Base-by-base conservation (phyloP, 768 basidiomycete species). In the Rubroboletus pulcherrimus region DNA sequence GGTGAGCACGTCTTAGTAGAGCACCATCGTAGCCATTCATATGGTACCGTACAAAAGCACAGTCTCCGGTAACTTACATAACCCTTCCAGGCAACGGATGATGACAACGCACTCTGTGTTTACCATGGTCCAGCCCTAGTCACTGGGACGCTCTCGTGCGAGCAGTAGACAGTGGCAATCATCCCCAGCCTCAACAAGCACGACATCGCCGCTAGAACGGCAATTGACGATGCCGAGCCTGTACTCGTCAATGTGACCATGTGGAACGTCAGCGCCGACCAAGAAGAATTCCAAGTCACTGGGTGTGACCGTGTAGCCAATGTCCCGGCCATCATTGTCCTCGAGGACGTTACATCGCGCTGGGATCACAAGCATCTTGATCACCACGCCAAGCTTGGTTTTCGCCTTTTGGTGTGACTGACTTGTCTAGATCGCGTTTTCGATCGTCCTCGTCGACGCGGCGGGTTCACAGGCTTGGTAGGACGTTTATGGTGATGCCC, bases 51-150 rank as follows among this genome's bases (percentile, higher is more conserved):
- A n/a, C n/a, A 59, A 39, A 26, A 48, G 45, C 21, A 59, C 58
- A 10, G n/a, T 53, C 49, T 59, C 49, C 0, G 45, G 41, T 5
- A 19, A 10, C 46, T 42, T 15, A 24, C 24, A 29, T 42, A 59
- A 43, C 30, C 43, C 50, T 29, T 48, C 57, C 30, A 59, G 5
- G 11, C 59, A 61, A 24, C 51, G 54, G 11, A 53, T 51, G 9
- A 57, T 59, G 19, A 61, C 10, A 3, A 62, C 55, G 12, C 54
- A 61, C n/a, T 61, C 60, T 2, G 60, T 57, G 44, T 62, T 61
- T 47, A 61, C 46, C 53, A 56, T 33, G 24, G 41, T n/a, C 59
- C 59, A 61, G 24, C 59, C 58, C 38, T 41, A 38, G 19, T 61
- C 59, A 29, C 30, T 54, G 8, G 40, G n/a, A 30, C 40, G 58